Evolutionary conservation across 441 rosid species (phyloP).

Genomic region (Raphanus hybrid): DNA sequence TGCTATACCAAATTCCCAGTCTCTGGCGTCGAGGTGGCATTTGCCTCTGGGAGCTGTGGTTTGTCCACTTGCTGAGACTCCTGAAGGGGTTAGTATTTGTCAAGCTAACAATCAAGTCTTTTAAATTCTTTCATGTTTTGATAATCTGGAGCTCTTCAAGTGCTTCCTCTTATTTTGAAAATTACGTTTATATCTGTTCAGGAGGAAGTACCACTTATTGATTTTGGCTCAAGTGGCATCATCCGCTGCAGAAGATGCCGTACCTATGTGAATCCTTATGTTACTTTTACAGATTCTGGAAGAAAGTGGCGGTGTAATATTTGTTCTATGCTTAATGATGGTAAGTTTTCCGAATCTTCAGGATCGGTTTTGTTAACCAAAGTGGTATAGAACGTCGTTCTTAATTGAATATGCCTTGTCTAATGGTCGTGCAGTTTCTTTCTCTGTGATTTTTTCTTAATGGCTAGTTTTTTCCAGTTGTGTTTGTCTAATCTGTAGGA

Average conservation of each 20-base stretch:
- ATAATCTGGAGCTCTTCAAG: constrained; percentile 32
- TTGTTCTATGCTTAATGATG: no score
- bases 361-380: no score
- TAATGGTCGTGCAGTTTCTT: no score
- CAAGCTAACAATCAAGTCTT: constrained; percentile 12
- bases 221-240: constrained; percentile 83
- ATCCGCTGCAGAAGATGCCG: constrained; percentile 85
- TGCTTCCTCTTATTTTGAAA: constrained; percentile 25
- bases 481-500: no score
- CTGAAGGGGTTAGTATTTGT: constrained; percentile 38
- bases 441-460: no score
- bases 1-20: constrained; percentile 90
- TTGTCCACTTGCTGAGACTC: constrained; percentile 97
- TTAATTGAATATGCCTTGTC: no score
- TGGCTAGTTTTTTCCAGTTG: no score
- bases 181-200: constrained; percentile 42
- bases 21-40: constrained; percentile 97
- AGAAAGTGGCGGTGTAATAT: no score
- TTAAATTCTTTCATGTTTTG: constrained; percentile 1
- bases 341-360: no score
- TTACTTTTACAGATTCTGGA: no score
- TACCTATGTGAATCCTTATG: no score
- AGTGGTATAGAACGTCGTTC: no score
- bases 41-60: constrained; percentile 98
- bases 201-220: constrained; percentile 95